These are phyloP conservation scores for Nothophytophthora sp. DNA, from an alignment of 352 stramenopile species.

Conservation along the genomic window DNA sequence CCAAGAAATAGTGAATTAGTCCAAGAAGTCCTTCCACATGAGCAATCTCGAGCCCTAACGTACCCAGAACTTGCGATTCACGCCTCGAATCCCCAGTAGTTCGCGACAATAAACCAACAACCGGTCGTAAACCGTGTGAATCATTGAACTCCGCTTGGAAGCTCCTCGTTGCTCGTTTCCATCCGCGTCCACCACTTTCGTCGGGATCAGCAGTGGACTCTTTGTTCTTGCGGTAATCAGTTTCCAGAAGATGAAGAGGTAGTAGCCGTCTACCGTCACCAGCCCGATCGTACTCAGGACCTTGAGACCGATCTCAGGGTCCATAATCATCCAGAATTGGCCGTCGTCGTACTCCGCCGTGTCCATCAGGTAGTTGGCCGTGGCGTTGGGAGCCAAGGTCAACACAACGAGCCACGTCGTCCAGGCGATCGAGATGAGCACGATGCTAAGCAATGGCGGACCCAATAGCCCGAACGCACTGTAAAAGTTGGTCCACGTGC, in stretches of 20 bases:
- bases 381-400: constrained; percentile 24
- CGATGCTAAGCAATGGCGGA: constrained; percentile 4
- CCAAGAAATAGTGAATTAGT: not conserved
- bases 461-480: constrained; percentile 20
- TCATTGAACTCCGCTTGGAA: not conserved
- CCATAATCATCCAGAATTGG: constrained; percentile 35
- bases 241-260: constrained; percentile 8
- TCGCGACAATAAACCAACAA: not conserved
- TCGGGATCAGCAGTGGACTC: too few relatives aligned
- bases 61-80: constrained; percentile 34
- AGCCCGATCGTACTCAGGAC: constrained; percentile 2
- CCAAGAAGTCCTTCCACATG: constrained; percentile 7
- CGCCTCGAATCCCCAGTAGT: constrained; percentile 13
- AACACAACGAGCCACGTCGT: constrained; percentile 27
- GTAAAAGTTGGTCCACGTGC: constrained; percentile 1
- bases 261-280: not conserved
- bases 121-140: not conserved
- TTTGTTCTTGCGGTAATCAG: not conserved
- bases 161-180: too few relatives aligned
- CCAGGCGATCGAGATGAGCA: constrained; percentile 19
- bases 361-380: constrained; percentile 39
- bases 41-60: not conserved
- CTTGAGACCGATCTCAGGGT: not conserved
- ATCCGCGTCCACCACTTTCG: too few relatives aligned
- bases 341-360: constrained; percentile 33